A percentile compares a stretch with the other conserved stretches of the same genome.
Conservation (phyloP, 306 rosid genomes). For the Prunus kanzakura region DNA sequence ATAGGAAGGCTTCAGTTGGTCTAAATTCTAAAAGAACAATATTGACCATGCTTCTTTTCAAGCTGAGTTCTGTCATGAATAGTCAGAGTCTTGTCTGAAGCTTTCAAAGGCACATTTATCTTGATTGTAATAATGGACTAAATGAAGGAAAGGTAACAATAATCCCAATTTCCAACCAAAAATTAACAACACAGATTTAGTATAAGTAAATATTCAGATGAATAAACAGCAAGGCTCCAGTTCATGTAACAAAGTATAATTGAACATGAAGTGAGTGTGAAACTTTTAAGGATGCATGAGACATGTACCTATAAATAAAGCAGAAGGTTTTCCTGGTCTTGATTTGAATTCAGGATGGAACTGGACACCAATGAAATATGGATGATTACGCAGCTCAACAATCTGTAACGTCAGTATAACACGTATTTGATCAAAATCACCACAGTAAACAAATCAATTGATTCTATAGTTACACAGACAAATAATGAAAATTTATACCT, state of each 20-base stretch:
- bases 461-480: not conserved
- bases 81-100: not conserved
- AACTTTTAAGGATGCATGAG: not conserved
- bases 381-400: constrained; percentile 82
- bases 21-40: not conserved
- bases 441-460: not conserved
- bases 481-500: constrained; percentile 28
- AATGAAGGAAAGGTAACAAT: not conserved
- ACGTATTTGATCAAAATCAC: constrained; percentile 12
- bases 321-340: constrained; percentile 83
- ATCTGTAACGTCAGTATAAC: constrained; percentile 42
- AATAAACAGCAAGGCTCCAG: not conserved
- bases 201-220: not conserved
- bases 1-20: not conserved
- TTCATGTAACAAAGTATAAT: not conserved
- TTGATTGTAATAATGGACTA: not conserved
- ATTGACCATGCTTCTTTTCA: not conserved
- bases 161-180: not conserved
- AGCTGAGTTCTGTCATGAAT: not conserved
- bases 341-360: constrained; percentile 96
- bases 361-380: constrained; percentile 83
- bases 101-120: not conserved
- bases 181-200: not conserved
- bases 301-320: constrained; percentile 67
- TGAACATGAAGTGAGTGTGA: constrained; percentile 4